Evolutionary conservation across 768 basidiomycete species (phyloP), one percentile per base, ranked within the genome.

Genomic region (Gautieria morchelliformis): DNA sequence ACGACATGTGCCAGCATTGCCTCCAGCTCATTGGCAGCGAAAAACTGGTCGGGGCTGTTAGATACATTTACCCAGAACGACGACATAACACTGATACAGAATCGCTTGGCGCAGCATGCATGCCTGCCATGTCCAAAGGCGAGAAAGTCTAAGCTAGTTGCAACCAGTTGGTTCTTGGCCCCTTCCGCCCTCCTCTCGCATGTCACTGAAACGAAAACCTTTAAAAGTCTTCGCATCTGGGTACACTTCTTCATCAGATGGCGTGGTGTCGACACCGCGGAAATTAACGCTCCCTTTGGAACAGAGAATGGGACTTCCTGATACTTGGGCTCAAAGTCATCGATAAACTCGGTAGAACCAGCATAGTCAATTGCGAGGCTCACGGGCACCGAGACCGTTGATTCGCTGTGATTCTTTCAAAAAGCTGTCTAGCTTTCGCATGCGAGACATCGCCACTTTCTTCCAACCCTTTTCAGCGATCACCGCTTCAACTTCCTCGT

Each of bases 201-300:
- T 66, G n/a, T n/a, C n/a, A n/a, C 70, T 66, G 61, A 79, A 82
- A 2, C 81, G 77, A 65, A 78, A 80, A 0, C 75, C 75, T 41
- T 79, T 71, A 59, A 83, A 72, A 10, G 39, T 53, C 14, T 57
- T 39, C 0, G 68, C 57, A 44, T 68, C 53, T 9, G 53, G 22
- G 53, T 68, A 71, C 44, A 52, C 44, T 0, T 59, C 56, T 12
- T 56, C 66, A 33, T 71, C 67, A 2, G 44, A 17, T 48, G 71
- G 70, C 14, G 39, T 15, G 37, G 20, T 20, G 17, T 44, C 39
- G 53, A 40, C 39, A 44, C 53, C 20, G 37, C 53, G 10, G 20
- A n/a, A 22, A 54, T 10, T 10, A 41, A 41, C 39, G 15, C 40
- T 24, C 56, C 48, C 42, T n/a, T 42, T 11, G 59, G 30, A 20